phyloP scores from a whole-genome alignment of 2,329 filamentous ascomycete species.

The Periconia sp. region DNA sequence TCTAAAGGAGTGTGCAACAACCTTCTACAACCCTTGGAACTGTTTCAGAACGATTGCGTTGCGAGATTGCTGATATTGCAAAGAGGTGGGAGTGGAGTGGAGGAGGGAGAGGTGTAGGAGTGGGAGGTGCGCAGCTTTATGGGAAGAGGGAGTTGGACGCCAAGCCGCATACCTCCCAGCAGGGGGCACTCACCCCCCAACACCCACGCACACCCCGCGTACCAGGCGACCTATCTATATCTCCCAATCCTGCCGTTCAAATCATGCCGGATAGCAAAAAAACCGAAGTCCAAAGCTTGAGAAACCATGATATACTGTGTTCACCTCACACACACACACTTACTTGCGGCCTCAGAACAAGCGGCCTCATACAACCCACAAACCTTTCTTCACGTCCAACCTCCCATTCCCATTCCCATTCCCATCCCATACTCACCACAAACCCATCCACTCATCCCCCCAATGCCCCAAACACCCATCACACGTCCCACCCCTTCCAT shows the following conservation, averaged over 20 bases:
- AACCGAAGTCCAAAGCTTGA: not conserved
- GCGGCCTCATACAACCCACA: conserved; percentile 16
- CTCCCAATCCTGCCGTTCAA: conserved; percentile 1
- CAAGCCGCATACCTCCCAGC: conserved; percentile 16
- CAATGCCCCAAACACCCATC: conserved; percentile 16
- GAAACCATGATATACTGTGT: no score
- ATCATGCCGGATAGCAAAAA: not conserved
- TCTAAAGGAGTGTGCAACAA: not conserved
- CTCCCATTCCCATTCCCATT: not conserved
- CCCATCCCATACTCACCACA: not conserved
- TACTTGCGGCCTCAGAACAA: conserved; percentile 6
- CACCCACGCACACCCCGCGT: conserved; percentile 6
- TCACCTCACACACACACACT: not conserved
- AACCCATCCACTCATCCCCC: not conserved
- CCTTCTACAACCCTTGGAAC: conserved; percentile 2
- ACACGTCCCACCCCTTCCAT: conserved; percentile 1
- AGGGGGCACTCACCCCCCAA: conserved; percentile 6
- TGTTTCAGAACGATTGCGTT: conserved; percentile 10
- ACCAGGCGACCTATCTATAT: conserved; percentile 6
- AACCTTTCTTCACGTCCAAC: conserved; percentile 2
- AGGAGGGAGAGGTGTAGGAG: conserved; percentile 18
- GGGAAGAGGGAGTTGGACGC: conserved; percentile 7
- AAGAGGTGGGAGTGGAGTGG: conserved; percentile 13
- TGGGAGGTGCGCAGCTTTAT: conserved; percentile 15
- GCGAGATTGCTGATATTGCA: conserved; percentile 8